Evolutionary conservation across 192 early-diverging fungal species (phyloP), one percentile per base, ranked within the genome.

Genomic region (Coemansia aciculifera): DNA sequence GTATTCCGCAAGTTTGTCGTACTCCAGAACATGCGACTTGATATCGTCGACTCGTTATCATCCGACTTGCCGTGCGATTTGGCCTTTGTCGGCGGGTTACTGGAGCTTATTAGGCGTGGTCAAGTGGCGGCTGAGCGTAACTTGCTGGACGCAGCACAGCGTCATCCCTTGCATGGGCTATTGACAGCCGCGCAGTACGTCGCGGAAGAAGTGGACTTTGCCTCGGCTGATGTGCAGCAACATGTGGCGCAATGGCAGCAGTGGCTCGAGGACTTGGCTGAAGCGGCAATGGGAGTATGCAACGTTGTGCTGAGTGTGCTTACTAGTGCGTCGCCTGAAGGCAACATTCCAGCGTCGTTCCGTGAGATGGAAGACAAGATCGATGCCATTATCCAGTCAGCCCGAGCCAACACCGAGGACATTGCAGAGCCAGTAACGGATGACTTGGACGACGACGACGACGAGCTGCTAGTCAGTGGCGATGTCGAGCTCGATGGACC

Each of bases 321-420:
- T 44, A 90, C 92, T 0, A 89, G 88, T 67, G 85, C 90, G 10
- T 92, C 93, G 12, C 93, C 94, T 7, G 96, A 98, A 72, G 96
- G 96, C 36, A 94, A 96, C 62, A 72, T 95, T 5, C 96, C 94
- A 5, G 87, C 89, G 8, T 88, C 90, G 5, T 89, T 90, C 67
- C 86, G 86, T 59, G 90, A 93, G 54, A 87, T 88, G 77, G 90
- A 90, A 56, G 59, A 61, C 49, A 69, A 66, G 34, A 74, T 77
- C 48, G 89, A 85, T 59, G 77, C 66, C 5, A 73, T 85, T 24
- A 77, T 83, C 32, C 66, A 75, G n/a, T 57, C 67, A 2, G 73
- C 74, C 5, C 66, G 39, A 46, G 43, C 51, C 32, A 29, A 21
- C 27, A 52, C 37, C 24, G 63, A 62, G 17, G 46, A 48, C 8